Percentiles rank a stretch among this genome's conserved stretches.
Conservation (phyloP, 257 asterid genomes). For the Solanum chmielewskii region DNA sequence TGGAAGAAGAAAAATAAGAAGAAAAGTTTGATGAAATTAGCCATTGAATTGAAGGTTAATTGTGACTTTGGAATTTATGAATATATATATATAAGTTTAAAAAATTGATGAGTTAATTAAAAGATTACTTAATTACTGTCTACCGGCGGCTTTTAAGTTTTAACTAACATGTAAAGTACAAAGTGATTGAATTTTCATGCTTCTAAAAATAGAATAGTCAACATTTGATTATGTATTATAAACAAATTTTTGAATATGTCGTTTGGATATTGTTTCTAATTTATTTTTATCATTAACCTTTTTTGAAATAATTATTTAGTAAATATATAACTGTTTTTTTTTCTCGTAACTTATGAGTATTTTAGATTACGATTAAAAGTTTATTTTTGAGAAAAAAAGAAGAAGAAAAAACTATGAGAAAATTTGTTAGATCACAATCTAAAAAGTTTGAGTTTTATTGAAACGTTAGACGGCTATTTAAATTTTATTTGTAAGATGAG, state of each 20-base stretch:
- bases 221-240: neutral
- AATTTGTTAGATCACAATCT: no score
- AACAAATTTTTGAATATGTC: neutral
- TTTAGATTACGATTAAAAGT: no score
- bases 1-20: constrained; percentile 2
- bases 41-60: constrained; percentile 13
- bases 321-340: no score
- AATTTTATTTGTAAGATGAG: neutral
- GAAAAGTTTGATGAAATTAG: constrained; percentile 1
- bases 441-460: no score
- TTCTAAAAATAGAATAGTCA: neutral
- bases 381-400: no score
- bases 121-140: neutral
- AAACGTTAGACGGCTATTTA: no score
- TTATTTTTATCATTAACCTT: neutral
- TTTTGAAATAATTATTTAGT: neutral
- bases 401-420: neutral
- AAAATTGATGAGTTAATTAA: neutral
- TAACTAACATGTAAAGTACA: neutral
- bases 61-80: neutral
- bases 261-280: neutral
- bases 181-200: neutral
- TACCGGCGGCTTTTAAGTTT: neutral
- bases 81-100: neutral
- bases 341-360: neutral